Percentiles rank a stretch among this genome's conserved stretches.
Conservation (phyloP, 768 basidiomycete genomes). For the Amanita jacksonii region DNA sequence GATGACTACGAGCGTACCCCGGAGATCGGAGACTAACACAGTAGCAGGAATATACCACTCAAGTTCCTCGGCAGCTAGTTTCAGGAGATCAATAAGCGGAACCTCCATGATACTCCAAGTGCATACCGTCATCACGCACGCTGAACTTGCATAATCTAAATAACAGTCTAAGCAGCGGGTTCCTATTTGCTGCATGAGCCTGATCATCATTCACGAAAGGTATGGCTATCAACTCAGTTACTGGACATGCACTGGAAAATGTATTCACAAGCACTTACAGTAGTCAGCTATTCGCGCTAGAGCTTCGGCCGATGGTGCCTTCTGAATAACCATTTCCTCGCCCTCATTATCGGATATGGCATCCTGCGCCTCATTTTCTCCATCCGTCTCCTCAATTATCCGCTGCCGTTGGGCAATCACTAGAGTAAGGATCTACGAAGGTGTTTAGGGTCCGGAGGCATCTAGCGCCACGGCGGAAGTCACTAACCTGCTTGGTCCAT, state of each 20-base stretch:
- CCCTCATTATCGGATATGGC: conserved; percentile 25
- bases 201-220: conserved; percentile 68
- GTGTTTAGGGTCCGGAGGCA: neutral
- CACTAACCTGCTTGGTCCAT: conserved; percentile 68
- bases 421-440: conserved; percentile 46
- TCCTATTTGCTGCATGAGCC: conserved; percentile 66
- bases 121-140: conserved; percentile 52
- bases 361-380: conserved; percentile 25
- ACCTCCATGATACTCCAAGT: neutral
- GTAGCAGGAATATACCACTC: conserved; percentile 80
- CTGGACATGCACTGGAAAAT: neutral
- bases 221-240: conserved; percentile 59
- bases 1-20: conserved; percentile 64
- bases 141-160: conserved; percentile 73
- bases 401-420: conserved; percentile 51
- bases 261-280: conserved; percentile 36
- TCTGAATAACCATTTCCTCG: conserved; percentile 18
- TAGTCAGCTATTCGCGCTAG: conserved; percentile 64
- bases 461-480: neutral
- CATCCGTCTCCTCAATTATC: conserved; percentile 55
- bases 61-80: conserved; percentile 54
- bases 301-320: conserved; percentile 60
- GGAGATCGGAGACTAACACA: conserved; percentile 58
- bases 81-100: neutral
- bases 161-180: conserved; percentile 74